Conservation (phyloP, 441 rosid species). For the Dalechampia spathulata region DNA sequence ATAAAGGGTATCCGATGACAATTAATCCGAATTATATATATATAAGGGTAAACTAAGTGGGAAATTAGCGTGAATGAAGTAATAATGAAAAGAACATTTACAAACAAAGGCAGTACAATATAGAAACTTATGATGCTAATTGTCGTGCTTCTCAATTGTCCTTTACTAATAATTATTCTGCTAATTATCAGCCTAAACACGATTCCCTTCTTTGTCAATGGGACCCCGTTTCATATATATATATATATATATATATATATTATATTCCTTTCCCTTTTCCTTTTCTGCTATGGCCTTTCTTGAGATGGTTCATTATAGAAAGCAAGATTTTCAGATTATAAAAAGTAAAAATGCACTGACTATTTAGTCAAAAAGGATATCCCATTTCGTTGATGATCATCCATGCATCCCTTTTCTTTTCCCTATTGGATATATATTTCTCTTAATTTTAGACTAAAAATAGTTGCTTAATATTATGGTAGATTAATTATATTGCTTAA, state of each 20-base stretch:
- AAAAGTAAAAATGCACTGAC: slow-evolving; percentile 2
- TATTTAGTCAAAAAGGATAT: slow-evolving; percentile 5
- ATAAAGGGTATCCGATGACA: no score
- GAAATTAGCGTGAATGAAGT: slow-evolving; percentile 10
- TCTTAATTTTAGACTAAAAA: no score
- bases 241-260: no score
- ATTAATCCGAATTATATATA: no score
- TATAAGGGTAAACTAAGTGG: no score
- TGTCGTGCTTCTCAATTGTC: slow-evolving; percentile 7
- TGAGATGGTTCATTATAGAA: not conserved
- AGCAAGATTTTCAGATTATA: not conserved
- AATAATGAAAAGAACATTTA: slow-evolving; percentile 3
- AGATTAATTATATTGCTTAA: no score
- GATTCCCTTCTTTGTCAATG: not conserved
- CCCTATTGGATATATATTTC: not conserved
- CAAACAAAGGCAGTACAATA: not conserved
- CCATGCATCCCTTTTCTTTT: not conserved
- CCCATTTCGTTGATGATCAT: not conserved
- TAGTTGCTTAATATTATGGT: no score
- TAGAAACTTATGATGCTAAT: not conserved
- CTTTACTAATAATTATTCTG: not conserved
- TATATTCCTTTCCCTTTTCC: not conserved
- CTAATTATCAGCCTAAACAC: not conserved
- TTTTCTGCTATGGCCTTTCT: not conserved
- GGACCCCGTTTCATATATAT: not conserved